phyloP scores from a whole-genome alignment of 805 yeast species.

The Ogataea polymorpha region DNA sequence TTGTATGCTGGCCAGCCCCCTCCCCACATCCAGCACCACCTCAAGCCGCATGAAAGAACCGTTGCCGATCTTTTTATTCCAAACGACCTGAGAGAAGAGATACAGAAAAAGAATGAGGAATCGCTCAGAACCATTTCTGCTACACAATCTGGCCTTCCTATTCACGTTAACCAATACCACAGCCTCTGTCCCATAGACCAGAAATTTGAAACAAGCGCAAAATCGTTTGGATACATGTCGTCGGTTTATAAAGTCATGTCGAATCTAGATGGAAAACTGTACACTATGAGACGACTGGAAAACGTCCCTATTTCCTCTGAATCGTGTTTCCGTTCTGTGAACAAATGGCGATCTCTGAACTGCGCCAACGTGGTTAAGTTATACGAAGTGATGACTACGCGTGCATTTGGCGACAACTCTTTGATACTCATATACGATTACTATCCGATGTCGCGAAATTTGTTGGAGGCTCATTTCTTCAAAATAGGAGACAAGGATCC shows the following conservation, averaged over 20 bases:
- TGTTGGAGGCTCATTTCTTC: conserved; percentile 64
- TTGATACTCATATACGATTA: conserved; percentile 80
- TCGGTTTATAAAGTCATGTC: conserved; percentile 78
- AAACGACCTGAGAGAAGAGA: conserved; percentile 62
- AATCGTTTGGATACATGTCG: conserved; percentile 52
- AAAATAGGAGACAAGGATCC: conserved; percentile 36
- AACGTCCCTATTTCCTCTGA: conserved; percentile 54
- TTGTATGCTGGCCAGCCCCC: conserved; percentile 88
- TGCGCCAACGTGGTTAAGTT: conserved; percentile 62
- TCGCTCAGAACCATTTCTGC: conserved; percentile 58
- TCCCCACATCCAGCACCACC: conserved; percentile 58
- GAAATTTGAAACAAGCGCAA: conserved; percentile 35
- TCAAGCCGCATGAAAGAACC: conserved; percentile 69
- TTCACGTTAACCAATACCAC: conserved; percentile 77
- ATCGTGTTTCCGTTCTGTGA: conserved; percentile 54
- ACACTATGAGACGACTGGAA: conserved; percentile 73
- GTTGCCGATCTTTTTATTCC: conserved; percentile 70
- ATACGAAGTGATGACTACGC: conserved; percentile 80
- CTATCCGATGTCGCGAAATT: conserved; percentile 71
- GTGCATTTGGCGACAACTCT: conserved; percentile 79
- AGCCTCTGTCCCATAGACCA: conserved; percentile 79
- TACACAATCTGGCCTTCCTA: conserved; percentile 57
- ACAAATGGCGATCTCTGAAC: conserved; percentile 60
- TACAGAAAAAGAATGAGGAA: conserved; percentile 76
- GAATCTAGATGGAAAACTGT: conserved; percentile 72